Base-by-base conservation (phyloP, 495 filamentous ascomycete species). In the Aspergillus bertholletiae region DNA sequence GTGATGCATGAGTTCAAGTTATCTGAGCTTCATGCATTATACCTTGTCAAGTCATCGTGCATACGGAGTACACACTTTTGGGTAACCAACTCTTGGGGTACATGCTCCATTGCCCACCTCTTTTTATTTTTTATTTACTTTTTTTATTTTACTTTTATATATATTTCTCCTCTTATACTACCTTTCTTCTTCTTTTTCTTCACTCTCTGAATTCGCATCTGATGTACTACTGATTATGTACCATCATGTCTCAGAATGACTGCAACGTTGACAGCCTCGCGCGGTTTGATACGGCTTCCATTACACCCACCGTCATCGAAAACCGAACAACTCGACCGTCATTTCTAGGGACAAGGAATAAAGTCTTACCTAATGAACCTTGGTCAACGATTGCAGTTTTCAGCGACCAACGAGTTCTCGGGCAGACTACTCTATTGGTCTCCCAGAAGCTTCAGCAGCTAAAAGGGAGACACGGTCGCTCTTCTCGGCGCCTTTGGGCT, bases 1-100 rank as follows among this genome's bases (percentile, higher is more conserved):
- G 44, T 47, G 41, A 51, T 37, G 27, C 26, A 39, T 57, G 21
- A 18, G 2, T 28, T 23, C 52, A 11, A 18, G 2, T 28, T 23
- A 28, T 30, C 21, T 41, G 24, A 39, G 53, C 53, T 55, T 32
- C 30, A 39, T 47, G 52, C 30, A 49, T 21, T 11, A n/a, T 49
- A 32, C 28, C 46, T 43, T 35, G 18, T 49, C 28, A 3, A 35
- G 8, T 37, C 39, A 43, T 43, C 39, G 39, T 43, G 39, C 39
- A 43, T 43, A 43, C 39, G 18, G 18, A 43, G 18, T 43, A 5
- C n/a, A n/a, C n/a, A n/a, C n/a, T n/a, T n/a, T n/a, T n/a, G n/a
- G n/a, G n/a, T n/a, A n/a, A n/a, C n/a, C n/a, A n/a, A n/a, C n/a
- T n/a, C n/a, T n/a, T n/a, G n/a, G n/a, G n/a, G n/a, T n/a, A n/a